A percentile compares a stretch with the other conserved stretches of the same genome.
These are phyloP conservation scores for Didymella pinodella DNA, from an alignment of 2,329 filamentous ascomycete species.

Conservation along the genomic window DNA sequence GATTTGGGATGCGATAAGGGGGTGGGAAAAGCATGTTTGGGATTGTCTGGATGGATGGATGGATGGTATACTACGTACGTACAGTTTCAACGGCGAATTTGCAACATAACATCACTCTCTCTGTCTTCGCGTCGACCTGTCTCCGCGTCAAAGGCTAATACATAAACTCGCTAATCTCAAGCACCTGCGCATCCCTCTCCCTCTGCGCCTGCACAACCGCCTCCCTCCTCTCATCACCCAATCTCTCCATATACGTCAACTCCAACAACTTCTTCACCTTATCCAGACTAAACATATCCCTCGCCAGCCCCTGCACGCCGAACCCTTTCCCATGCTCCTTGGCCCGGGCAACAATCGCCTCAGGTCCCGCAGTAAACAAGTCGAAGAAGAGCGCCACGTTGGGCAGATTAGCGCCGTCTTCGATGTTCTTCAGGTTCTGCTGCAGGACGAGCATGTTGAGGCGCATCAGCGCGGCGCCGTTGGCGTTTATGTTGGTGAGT, in stretches of 20 bases:
- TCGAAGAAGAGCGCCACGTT: conserved; percentile 73
- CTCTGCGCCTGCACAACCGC: conserved; percentile 70
- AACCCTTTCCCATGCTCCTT: conserved; percentile 54
- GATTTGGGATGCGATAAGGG: no score
- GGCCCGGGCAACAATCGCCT: conserved; percentile 70
- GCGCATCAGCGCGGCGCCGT: conserved; percentile 86
- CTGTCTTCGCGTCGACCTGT: no score
- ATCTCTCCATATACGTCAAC: conserved; percentile 55
- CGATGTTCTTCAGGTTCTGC: conserved; percentile 95
- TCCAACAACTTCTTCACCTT: conserved; percentile 54
- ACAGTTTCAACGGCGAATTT: no score
- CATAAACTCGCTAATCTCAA: conserved; percentile 75
- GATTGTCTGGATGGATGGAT: neutral
- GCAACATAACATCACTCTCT: no score
- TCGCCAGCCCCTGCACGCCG: conserved; percentile 36
- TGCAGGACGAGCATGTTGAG: conserved; percentile 94
- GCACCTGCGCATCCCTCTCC: conserved; percentile 73
- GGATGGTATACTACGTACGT: no score
- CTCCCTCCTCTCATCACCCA: conserved; percentile 72
- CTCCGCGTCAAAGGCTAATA: conserved; percentile 45
- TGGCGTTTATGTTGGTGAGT: conserved; percentile 82
- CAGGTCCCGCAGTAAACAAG: conserved; percentile 71
- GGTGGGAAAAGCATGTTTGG: neutral
- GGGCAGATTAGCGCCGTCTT: conserved; percentile 70
- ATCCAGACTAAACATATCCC: conserved; percentile 47